Percentiles rank a stretch among this genome's conserved stretches.
Conservation (phyloP, 2,329 filamentous ascomycete genomes). For the Colletotrichum plurivorum region DNA sequence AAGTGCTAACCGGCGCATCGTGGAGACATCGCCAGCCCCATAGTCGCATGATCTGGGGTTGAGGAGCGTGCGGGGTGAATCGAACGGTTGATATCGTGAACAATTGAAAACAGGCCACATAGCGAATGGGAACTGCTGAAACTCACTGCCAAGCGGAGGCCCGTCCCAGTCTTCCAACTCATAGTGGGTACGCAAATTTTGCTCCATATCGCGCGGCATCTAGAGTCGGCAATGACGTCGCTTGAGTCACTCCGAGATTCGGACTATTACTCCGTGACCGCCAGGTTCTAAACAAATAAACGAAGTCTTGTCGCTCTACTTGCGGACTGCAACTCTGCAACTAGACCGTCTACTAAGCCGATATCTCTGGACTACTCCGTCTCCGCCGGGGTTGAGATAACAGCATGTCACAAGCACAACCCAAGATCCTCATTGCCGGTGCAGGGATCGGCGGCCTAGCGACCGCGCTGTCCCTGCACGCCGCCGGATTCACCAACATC, state of each 20-base stretch:
- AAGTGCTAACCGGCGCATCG: no score
- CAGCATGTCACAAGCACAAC: conserved; percentile 7
- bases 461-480: conserved; percentile 34
- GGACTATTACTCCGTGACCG: background rate
- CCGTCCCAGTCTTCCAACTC: background rate
- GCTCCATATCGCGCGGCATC: background rate
- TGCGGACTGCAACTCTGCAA: background rate
- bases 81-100: background rate
- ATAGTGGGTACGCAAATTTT: background rate
- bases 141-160: background rate
- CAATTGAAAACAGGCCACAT: background rate
- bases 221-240: background rate
- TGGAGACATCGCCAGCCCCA: no score
- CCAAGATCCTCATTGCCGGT: conserved; percentile 47
- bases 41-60: background rate
- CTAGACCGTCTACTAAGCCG: background rate
- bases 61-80: background rate
- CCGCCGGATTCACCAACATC: conserved; percentile 29
- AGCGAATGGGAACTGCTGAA: background rate
- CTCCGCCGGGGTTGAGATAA: background rate
- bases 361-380: background rate
- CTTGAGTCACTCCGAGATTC: background rate
- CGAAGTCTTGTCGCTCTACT: background rate
- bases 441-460: conserved; percentile 39
- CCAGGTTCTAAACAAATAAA: background rate